These are phyloP conservation scores for Mediolabrus comicus DNA, from an alignment of 108 stramenopile species.

Conservation along the genomic window DNA sequence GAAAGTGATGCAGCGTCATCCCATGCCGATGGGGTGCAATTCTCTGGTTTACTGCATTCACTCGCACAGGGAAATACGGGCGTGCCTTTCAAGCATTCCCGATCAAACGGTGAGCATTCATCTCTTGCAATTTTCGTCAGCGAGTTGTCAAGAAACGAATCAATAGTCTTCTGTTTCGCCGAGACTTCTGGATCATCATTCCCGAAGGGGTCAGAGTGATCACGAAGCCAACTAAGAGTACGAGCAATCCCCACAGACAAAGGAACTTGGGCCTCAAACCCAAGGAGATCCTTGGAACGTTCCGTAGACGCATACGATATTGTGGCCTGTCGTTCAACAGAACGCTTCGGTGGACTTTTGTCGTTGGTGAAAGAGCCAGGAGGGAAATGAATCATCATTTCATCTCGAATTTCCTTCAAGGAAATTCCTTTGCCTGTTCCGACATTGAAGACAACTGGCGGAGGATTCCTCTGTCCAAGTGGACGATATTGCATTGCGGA, in stretches of 20 bases:
- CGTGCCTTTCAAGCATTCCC: constrained; percentile 70
- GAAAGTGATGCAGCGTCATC: constrained; percentile 63
- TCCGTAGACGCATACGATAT: constrained; percentile 50
- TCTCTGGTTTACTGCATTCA: constrained; percentile 65
- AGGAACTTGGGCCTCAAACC: constrained; percentile 59
- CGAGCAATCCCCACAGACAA: constrained; percentile 61
- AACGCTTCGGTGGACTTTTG: neutral
- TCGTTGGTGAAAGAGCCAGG: neutral
- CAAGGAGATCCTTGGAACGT: constrained; percentile 59
- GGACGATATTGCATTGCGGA: constrained; percentile 76
- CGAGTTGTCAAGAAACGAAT: constrained; percentile 7
- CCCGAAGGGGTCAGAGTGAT: constrained; percentile 72
- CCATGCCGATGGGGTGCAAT: constrained; percentile 66
- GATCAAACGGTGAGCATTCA: constrained; percentile 62
- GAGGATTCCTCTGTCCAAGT: constrained; percentile 1
- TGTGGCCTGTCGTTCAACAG: constrained; percentile 3
- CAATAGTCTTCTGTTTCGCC: constrained; percentile 4
- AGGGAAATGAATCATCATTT: constrained; percentile 55
- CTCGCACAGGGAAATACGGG: constrained; percentile 85
- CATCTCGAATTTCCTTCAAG: constrained; percentile 40
- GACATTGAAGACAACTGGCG: constrained; percentile 78
- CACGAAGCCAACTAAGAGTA: constrained; percentile 76
- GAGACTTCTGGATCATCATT: constrained; percentile 17
- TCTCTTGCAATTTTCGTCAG: constrained; percentile 38
- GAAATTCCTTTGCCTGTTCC: constrained; percentile 63